Evolutionary conservation across 805 yeast genomes (phyloP).

Genomic region (Ogataea methylovora): DNA sequence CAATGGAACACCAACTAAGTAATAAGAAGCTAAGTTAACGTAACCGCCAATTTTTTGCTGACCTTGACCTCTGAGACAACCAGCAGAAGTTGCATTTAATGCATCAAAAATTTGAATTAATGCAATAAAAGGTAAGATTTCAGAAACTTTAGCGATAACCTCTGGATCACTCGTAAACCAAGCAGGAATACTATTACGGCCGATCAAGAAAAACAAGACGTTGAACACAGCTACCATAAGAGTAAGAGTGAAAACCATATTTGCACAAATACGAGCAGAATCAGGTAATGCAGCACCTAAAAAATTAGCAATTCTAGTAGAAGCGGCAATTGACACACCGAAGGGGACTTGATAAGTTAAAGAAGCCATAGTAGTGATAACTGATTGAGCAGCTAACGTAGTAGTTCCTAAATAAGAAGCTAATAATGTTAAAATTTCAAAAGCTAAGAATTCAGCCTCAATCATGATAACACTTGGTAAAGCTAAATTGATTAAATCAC

Average conservation of each 20-base stretch:
- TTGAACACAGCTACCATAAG: constrained; percentile 33
- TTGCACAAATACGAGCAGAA: constrained; percentile 31
- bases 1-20: constrained; percentile 56
- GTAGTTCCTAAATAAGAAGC: constrained; percentile 48
- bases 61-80: constrained; percentile 74
- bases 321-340: constrained; percentile 51
- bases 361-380: constrained; percentile 36
- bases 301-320: constrained; percentile 50
- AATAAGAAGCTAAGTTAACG: constrained; percentile 49
- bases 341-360: constrained; percentile 50
- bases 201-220: constrained; percentile 36
- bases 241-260: constrained; percentile 30
- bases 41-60: constrained; percentile 58
- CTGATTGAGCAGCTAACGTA: constrained; percentile 46
- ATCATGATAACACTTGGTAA: constrained; percentile 52
- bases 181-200: constrained; percentile 35
- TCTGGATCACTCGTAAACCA: constrained; percentile 54
- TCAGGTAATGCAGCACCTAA: constrained; percentile 32
- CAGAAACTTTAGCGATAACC: constrained; percentile 43
- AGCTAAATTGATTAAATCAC: constrained; percentile 34
- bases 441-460: constrained; percentile 54
- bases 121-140: constrained; percentile 56
- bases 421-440: constrained; percentile 47
- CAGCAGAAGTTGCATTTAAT: constrained; percentile 64
- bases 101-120: constrained; percentile 67